phyloP scores from a whole-genome alignment of 257 asterid genomes.

The Datura wrightii region DNA sequence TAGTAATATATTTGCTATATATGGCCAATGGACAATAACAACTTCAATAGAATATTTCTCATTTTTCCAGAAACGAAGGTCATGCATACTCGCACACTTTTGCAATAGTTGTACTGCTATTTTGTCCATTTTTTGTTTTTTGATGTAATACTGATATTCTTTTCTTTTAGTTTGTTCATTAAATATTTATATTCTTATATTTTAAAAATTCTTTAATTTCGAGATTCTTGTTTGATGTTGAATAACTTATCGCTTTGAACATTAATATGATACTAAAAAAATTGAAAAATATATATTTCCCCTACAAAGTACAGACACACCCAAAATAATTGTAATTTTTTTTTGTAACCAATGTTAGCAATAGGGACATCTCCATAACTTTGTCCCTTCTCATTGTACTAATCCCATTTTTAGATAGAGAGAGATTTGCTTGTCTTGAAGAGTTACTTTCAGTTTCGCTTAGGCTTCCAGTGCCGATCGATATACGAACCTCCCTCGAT shows the following conservation, averaged over 20 bases:
- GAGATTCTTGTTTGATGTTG: not conserved
- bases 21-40: not conserved
- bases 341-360: constrained; percentile 3
- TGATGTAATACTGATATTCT: not conserved
- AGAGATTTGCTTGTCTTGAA: constrained; percentile 4
- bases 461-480: constrained; percentile 18
- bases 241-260: not conserved
- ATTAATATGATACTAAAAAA: not conserved
- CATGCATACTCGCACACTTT: not conserved
- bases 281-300: not conserved
- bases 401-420: not conserved
- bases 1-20: too few species aligned
- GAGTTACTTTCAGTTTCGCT: constrained; percentile 34
- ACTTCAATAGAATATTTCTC: constrained; percentile 11
- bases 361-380: constrained; percentile 16
- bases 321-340: not conserved
- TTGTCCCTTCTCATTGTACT: constrained; percentile 39
- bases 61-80: not conserved
- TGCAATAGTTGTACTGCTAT: not conserved
- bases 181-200: not conserved
- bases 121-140: not conserved
- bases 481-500: not conserved
- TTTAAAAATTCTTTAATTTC: not conserved
- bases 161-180: not conserved
- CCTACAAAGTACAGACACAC: not conserved